Base-by-base conservation (phyloP, 164 flowering plant genomes). In the Umbellularia californica region DNA sequence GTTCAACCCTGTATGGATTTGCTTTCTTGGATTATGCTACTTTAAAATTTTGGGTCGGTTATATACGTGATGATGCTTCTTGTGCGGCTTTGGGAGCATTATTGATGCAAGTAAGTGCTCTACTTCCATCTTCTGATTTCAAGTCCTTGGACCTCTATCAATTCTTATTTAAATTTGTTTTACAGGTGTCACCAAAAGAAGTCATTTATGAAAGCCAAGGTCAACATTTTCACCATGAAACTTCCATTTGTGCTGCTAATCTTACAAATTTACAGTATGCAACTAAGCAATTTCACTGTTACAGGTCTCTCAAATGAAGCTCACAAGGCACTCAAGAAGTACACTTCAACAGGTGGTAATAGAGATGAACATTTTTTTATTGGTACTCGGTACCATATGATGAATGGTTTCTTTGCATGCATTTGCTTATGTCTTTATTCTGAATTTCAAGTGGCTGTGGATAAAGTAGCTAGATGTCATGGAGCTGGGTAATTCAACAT, bases 21-120 rank as follows among this genome's bases (percentile, higher is more conserved):
- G 97, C 98, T 75, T 96, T 96, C 79, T 91, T 94, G 78, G 98
- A 94, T 79, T 92, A 92, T 83, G 95, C 97, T 78, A 82, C 97
- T 77, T 82, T 91, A 74, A 89, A 81, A 80, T 85, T 96, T 81
- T 93, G 97, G 95, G 85, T 92, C 84, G 99, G 99, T 77, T 90
- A 92, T 71, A 78, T 92, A n/a, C 73, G 70, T 65, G 97, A 93
- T 83, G 99, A 96, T 86, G 87, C 91, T 63, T 92, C 99, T 63
- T 90, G 84, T 84, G 87, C 97, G 17, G 85, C 95, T 77, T 74
- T 96, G 80, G 98, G 95, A 70, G 90, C 99, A 78, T 77, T 93
- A 78, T 75, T 96, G 83, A 85, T 96, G 98, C 99, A 96, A 73
- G 99, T 92, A 85, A 73, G 91, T 58, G 72, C 58, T 78, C 72